Evolutionary conservation across 768 basidiomycete species (phyloP).

Genomic region (Pisolithus marmoratus): DNA sequence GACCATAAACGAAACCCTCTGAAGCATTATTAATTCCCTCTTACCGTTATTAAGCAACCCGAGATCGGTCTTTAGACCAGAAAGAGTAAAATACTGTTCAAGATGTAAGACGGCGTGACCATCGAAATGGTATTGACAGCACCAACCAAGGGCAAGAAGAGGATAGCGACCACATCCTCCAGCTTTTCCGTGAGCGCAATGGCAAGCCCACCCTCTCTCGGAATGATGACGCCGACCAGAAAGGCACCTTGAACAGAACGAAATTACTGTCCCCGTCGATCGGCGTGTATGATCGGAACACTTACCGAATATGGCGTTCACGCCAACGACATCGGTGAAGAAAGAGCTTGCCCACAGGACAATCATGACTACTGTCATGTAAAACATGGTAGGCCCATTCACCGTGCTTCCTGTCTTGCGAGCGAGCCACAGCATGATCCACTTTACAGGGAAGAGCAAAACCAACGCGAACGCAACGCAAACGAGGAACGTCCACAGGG

Average conservation of each 20-base stretch:
- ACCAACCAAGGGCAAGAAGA: slow-evolving; percentile 81
- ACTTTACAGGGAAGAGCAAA: slow-evolving; percentile 63
- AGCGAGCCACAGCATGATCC: slow-evolving; percentile 64
- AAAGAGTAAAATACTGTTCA: slow-evolving; percentile 82
- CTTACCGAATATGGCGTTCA: slow-evolving; percentile 84
- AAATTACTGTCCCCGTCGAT: too few species aligned
- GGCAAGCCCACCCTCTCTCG: slow-evolving; percentile 81
- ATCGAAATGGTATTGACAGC: neutral
- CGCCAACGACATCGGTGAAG: slow-evolving; percentile 93
- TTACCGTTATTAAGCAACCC: slow-evolving; percentile 74
- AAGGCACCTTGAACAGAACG: slow-evolving; percentile 56
- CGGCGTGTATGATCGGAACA: neutral
- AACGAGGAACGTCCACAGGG: slow-evolving; percentile 76
- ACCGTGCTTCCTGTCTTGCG: slow-evolving; percentile 73
- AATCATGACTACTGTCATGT: slow-evolving; percentile 83
- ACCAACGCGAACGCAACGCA: slow-evolving; percentile 79
- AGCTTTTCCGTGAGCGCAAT: slow-evolving; percentile 87
- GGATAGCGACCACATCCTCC: slow-evolving; percentile 89
- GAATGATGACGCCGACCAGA: slow-evolving; percentile 74
- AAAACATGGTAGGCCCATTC: slow-evolving; percentile 78
- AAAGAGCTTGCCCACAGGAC: slow-evolving; percentile 83
- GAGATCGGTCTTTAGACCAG: slow-evolving; percentile 89
- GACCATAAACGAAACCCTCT: neutral
- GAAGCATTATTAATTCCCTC: neutral
- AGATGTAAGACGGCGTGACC: neutral